phyloP scores from a whole-genome alignment of 208 protist species.

The Trypanosomatidae sp. region DNA sequence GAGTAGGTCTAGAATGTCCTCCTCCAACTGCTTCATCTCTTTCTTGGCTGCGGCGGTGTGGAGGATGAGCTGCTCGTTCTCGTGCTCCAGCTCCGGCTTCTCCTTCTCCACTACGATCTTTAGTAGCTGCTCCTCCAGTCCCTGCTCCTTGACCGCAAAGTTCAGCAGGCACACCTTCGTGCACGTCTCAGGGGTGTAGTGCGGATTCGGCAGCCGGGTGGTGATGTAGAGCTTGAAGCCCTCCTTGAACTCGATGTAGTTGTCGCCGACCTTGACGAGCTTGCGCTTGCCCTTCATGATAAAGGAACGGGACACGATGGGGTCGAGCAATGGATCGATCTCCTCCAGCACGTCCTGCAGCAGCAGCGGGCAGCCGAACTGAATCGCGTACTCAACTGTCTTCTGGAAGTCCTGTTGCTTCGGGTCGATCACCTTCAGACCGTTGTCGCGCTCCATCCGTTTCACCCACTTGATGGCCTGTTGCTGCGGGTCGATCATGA shows the following conservation, averaged over 20 bases:
- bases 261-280: constrained; percentile 97
- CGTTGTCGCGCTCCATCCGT: constrained; percentile 93
- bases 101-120: constrained; percentile 98
- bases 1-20: constrained; percentile 97
- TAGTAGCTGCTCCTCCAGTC: constrained; percentile 98
- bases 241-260: constrained; percentile 97
- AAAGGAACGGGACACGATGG: constrained; percentile 95
- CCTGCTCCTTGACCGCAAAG: constrained; percentile 98
- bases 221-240: constrained; percentile 98
- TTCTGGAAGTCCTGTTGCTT: constrained; percentile 96
- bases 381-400: constrained; percentile 96
- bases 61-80: constrained; percentile 97
- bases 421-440: constrained; percentile 94
- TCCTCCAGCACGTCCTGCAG: constrained; percentile 98
- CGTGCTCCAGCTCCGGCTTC: constrained; percentile 97
- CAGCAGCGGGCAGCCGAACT: constrained; percentile 96
- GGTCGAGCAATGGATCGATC: constrained; percentile 97
- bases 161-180: constrained; percentile 98
- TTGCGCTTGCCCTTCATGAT: constrained; percentile 91
- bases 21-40: constrained; percentile 97
- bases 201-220: constrained; percentile 97
- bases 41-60: constrained; percentile 93
- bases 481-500: constrained; percentile 99
- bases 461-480: constrained; percentile 99
- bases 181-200: constrained; percentile 98